Base-by-base conservation (phyloP, 2,329 filamentous ascomycete species). In the Bipolaris oryzae region DNA sequence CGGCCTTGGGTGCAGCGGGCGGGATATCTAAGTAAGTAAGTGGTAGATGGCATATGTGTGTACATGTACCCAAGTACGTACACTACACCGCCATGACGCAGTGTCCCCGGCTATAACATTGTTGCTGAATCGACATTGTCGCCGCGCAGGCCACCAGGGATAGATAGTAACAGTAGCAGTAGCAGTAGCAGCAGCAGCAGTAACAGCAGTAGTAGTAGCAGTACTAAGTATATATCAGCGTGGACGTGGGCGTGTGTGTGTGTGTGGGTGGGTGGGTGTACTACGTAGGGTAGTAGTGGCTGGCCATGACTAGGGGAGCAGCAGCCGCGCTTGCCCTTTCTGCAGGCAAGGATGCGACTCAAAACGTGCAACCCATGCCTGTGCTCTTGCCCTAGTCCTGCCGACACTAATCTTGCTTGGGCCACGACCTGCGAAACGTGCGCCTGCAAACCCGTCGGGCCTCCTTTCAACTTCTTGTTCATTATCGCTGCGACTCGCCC, bases 401-500 rank as follows among this genome's bases (percentile, higher is more conserved):
- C 50, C 54, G 54, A 57, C 54, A 20, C 54, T 57, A 57, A 34
- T 25, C 53, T 41, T n/a, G 18, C 46, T 50, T 49, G 39, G 54
- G 54, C 53, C 57, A 64, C 64, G 64, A 44, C 63, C 66, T 62
- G 66, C 61, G 55, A 71, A 61, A 55, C 58, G 55, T 54, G 60
- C 53, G 59, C 57, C 60, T 60, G 62, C 63, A 67, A 67, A 65
- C 64, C 64, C 62, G 55, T 57, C 60, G 56, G 50, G 56, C 62
- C 68, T 65, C 64, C 69, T 64, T 66, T 69, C 62, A 60, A 55
- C 57, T 48, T 53, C 51, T 39, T 53, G 51, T 42, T 50, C 44
- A 23, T 37, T 42, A 23, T 37, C 35, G 15, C 47, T 41, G 41
- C 41, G 35, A 16, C 53, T 35, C n/a, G 50, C 21, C 41, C 28